These are phyloP conservation scores for Solanum rostratum DNA, from an alignment of 257 asterid species.

Conservation along the genomic window DNA sequence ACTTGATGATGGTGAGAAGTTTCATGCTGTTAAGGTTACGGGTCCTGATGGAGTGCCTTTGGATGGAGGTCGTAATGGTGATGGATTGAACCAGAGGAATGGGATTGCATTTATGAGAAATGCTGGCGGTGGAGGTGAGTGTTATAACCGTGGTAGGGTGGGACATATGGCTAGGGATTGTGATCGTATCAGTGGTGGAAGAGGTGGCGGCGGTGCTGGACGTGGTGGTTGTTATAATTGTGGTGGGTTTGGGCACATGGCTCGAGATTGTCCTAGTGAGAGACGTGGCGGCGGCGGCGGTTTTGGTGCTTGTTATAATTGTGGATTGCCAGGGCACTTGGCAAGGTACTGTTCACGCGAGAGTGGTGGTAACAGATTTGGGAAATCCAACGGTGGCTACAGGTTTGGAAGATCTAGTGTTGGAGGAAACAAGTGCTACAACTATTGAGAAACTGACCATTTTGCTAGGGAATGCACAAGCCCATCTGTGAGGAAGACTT, in stretches of 20 bases:
- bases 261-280: conserved; percentile 35
- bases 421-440: conserved; percentile 31
- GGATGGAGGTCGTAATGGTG: conserved; percentile 2
- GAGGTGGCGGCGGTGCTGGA: conserved; percentile 1
- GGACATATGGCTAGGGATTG: not conserved
- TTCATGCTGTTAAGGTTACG: conserved; percentile 56
- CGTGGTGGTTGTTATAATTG: conserved; percentile 50
- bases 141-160: not conserved
- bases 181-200: not conserved
- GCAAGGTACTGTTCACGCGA: conserved; percentile 52
- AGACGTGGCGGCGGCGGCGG: conserved; percentile 12
- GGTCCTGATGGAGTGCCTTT: conserved; percentile 48
- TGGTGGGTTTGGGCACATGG: conserved; percentile 49
- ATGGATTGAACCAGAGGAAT: conserved; percentile 8
- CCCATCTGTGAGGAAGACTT: not conserved
- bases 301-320: conserved; percentile 33
- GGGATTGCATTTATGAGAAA: conserved; percentile 5
- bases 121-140: not conserved
- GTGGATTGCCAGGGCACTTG: conserved; percentile 53
- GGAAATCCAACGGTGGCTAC: conserved; percentile 20
- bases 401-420: conserved; percentile 30
- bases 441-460: conserved; percentile 62
- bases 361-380: conserved; percentile 20
- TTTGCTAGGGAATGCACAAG: conserved; percentile 58
- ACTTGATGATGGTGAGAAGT: conserved; percentile 35